Evolutionary conservation across 2,329 filamentous ascomycete genomes (phyloP), one percentile per base, ranked within the genome.

Genomic region (Cytospora mali): DNA sequence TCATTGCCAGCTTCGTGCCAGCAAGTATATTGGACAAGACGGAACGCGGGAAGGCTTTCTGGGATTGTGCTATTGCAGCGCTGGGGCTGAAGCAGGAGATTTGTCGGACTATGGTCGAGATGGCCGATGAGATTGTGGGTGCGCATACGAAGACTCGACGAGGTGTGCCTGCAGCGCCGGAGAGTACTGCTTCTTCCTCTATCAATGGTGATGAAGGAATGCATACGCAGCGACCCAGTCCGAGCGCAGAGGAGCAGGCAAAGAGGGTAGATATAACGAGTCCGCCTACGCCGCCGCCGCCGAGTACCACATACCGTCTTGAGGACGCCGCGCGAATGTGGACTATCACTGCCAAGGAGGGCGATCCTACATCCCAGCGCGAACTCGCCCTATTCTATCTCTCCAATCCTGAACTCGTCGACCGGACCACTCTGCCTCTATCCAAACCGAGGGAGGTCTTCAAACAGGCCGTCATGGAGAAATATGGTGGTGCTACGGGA

Each of bases 321-420:
- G 82, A 87, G 50, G 92, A 97, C 72, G 94, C 93, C 0, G 93
- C 91, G 3, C 87, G 85, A 68, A 95, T 98, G 88, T 92, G 92
- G 82, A 90, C 92, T 66, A 95, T 97, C 72, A 94, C 93, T 1
- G 95, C 95, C 18, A 95, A 93, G 73, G 95, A 99, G 76, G 93
- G 94, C 46, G 87, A 93, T 65, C 84, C 93, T 0, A 90, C 91
- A 14, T 93, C 94, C 6, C 93, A 98, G 77, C 88, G 95, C 56
- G 95, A 99, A 76, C 84, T 99, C 18, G 95, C 91, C 1, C 90
- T 97, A 66, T 90, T 98, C 70, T 98, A 97, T 74, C 84, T 99
- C 46, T 95, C 92, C 0, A 90, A 96, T 69, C 93, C 95, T 0
- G 92, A 97, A 73, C 84, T 95, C 18, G 87, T 97, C 14, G 84